Base-by-base conservation (phyloP, 2,329 filamentous ascomycete genomes). In the Sarocladium strictum region DNA sequence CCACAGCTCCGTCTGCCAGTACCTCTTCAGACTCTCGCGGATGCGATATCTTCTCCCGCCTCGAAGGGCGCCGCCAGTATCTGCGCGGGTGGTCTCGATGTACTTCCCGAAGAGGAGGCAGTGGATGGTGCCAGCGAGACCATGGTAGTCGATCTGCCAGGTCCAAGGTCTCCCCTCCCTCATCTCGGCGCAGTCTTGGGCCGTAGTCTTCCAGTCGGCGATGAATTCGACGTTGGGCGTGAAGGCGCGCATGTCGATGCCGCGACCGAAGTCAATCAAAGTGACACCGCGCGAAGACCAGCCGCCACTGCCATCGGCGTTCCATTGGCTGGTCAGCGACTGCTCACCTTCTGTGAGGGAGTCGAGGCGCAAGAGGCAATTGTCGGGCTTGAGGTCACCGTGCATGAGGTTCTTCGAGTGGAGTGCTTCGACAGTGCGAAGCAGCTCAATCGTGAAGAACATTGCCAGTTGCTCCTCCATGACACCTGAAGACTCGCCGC, bases 1-100 rank as follows among this genome's bases (percentile, higher is more conserved):
- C 94, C 94, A 99, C 43, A 97, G 83, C 51, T 96, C 91, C 50
- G 85, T 87, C 76, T 97, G 92, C 94, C 94, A 99, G 72, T 99
- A 99, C 43, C 94, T 75, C 76, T 99, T 99, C 57, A 97, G 72
- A 14, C 77, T 82, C 70, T 97, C 93, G 53, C 87, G 82, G 60
- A 97, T 84, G 59, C 80, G 83, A 72, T 96, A 97, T 49, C 79
- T 84, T 65, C 88, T 85, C 1, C 78, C 81, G 7, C 70, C 75
- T 3, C 76, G 76, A n/a, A 80, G 81, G 2, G 86, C 70, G 1
- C 77, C 78, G 15, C 77, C 79, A 26, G 74, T 69, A 61, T 80
- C 75, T 62, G 72, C 77, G 33, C 80, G 77, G 53, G 80, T 72
- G 1, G 90, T 95, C 66, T 96, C 90, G 63, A 99, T 94, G 71